Conservation (phyloP, 2,329 filamentous ascomycete species). For the Aspergillus quadrilineatus region DNA sequence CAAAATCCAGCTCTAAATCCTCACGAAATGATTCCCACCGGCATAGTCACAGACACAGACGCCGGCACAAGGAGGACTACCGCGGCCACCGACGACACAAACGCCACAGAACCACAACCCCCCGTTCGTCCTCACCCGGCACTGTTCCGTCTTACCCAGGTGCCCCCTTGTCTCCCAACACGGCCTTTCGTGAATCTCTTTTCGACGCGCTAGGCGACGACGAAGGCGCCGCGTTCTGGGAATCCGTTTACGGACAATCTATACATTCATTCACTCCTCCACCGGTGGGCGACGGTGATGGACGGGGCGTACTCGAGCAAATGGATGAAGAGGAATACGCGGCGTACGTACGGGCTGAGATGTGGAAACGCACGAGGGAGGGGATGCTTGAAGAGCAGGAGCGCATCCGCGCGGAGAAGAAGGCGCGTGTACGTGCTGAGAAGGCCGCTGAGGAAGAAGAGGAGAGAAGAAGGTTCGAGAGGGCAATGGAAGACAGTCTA, state of each 20-base stretch:
- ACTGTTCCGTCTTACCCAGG: neutral
- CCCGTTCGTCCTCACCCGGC: neutral
- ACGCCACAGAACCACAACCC: constrained; percentile 19
- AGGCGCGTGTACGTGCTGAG: constrained; percentile 47
- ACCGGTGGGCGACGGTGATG: constrained; percentile 27
- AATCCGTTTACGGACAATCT: constrained; percentile 92
- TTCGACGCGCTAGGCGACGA: constrained; percentile 98
- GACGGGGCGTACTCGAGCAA: constrained; percentile 62
- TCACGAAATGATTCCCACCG: constrained; percentile 1
- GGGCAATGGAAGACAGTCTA: constrained; percentile 69
- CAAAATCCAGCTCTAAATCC: constrained; percentile 10
- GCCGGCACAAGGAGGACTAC: neutral
- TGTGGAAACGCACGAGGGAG: constrained; percentile 95
- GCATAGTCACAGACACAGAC: constrained; percentile 16
- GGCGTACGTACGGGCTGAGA: constrained; percentile 75
- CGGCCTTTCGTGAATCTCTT: constrained; percentile 86
- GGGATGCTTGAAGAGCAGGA: constrained; percentile 76
- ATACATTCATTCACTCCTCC: constrained; percentile 73
- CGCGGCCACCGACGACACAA: constrained; percentile 23
- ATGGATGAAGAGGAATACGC: constrained; percentile 96
- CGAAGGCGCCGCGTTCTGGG: constrained; percentile 93
- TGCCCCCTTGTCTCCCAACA: constrained; percentile 60
- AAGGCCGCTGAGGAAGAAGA: constrained; percentile 25
- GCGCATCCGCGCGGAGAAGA: constrained; percentile 55
- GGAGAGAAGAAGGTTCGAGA: constrained; percentile 50